These are phyloP conservation scores for Neonectria ditissima DNA, from an alignment of 2,329 filamentous ascomycete species.

Conservation along the genomic window DNA sequence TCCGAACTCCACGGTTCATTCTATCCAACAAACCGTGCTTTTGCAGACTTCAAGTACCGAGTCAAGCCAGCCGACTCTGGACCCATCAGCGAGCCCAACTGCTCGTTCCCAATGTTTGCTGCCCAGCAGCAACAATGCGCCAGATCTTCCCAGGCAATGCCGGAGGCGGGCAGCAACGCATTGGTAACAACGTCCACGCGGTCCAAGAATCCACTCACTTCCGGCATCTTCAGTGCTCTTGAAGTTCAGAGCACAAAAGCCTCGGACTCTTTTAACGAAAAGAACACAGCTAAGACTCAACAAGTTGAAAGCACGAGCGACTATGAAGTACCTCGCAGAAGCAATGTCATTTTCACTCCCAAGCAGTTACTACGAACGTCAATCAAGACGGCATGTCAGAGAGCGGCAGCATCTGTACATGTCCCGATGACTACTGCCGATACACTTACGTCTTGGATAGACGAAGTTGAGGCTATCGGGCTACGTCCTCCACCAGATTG, in stretches of 20 bases:
- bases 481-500: neutral
- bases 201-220: neutral
- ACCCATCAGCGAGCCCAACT: slow-evolving; percentile 4
- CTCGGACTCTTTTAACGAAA: neutral
- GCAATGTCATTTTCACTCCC: neutral
- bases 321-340: neutral
- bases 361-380: neutral
- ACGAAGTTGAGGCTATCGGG: neutral
- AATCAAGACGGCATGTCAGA: neutral
- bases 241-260: neutral
- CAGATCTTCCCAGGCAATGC: neutral
- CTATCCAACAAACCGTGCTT: slow-evolving; percentile 25
- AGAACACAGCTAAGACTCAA: neutral
- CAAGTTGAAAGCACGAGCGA: neutral
- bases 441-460: slow-evolving; percentile 11
- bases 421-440: neutral
- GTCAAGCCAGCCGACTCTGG: slow-evolving; percentile 27
- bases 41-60: slow-evolving; percentile 33
- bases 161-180: neutral
- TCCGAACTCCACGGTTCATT: neutral
- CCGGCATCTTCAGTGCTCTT: neutral
- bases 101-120: neutral
- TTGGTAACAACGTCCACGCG: neutral
- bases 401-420: neutral
- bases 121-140: neutral